Conservation (phyloP, 495 filamentous ascomycete species). For the Annulohypoxylon moriforme region DNA sequence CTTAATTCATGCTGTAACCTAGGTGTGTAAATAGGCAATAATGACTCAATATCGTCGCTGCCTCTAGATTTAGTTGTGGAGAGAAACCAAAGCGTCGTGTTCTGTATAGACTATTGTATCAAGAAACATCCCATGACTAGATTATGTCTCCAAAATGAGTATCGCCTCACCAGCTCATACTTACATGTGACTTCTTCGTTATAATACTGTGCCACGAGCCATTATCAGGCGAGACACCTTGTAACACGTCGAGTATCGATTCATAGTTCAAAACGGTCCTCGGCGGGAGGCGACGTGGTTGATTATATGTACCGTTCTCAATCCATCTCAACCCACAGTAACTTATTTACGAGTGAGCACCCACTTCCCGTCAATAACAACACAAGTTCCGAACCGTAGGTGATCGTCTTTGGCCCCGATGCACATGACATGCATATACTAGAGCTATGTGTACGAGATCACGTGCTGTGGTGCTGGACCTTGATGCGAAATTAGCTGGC, state of each 20-base stretch:
- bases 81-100: not conserved
- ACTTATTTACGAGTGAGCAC: not conserved
- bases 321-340: constrained; percentile 15
- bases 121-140: not conserved
- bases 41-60: not conserved
- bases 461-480: constrained; percentile 24
- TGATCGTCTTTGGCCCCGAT: constrained; percentile 19
- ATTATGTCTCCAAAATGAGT: not conserved
- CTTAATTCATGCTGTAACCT: not conserved
- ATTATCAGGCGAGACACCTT: constrained; percentile 11
- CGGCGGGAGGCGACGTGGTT: constrained; percentile 20
- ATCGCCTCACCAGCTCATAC: not conserved
- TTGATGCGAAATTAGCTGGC: constrained; percentile 6
- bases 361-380: constrained; percentile 21
- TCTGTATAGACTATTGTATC: not conserved
- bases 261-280: constrained; percentile 13
- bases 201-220: constrained; percentile 12
- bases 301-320: not conserved
- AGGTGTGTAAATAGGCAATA: not conserved
- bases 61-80: not conserved
- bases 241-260: not conserved
- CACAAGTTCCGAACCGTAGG: not conserved
- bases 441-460: constrained; percentile 18
- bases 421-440: constrained; percentile 32
- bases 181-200: constrained; percentile 4